Percentiles rank a stretch among this genome's conserved stretches.
These are phyloP conservation scores for Neurospora sp. DNA, from an alignment of 495 filamentous ascomycete species.

Conservation along the genomic window DNA sequence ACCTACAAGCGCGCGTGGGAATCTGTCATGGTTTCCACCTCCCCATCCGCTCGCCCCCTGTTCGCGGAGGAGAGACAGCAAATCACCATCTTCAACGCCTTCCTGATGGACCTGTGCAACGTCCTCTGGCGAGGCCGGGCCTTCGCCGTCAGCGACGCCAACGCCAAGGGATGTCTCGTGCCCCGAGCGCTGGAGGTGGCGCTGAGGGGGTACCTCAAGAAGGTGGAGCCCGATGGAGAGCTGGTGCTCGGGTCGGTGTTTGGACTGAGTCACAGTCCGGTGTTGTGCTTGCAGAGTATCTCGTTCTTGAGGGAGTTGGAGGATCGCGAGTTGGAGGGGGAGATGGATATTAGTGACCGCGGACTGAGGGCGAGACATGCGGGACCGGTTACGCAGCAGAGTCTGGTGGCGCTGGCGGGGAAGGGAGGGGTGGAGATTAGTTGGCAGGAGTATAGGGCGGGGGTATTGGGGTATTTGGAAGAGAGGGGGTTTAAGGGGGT, in stretches of 20 bases:
- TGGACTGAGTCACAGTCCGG: constrained; percentile 58
- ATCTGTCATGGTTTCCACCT: constrained; percentile 34
- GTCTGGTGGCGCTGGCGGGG: constrained; percentile 49
- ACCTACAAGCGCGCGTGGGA: constrained; percentile 71
- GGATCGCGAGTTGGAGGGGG: constrained; percentile 34
- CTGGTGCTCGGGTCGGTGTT: constrained; percentile 49
- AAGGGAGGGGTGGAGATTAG: constrained; percentile 59
- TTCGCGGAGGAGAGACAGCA: constrained; percentile 39
- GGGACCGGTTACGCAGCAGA: constrained; percentile 67
- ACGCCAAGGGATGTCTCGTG: constrained; percentile 65
- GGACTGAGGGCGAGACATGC: constrained; percentile 47
- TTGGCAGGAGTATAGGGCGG: constrained; percentile 66
- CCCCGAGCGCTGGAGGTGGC: constrained; percentile 34
- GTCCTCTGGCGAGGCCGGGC: constrained; percentile 73
- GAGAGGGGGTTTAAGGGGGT: constrained; percentile 55
- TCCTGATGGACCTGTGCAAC: constrained; percentile 85
- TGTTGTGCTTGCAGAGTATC: constrained; percentile 55
- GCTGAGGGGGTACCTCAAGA: constrained; percentile 37
- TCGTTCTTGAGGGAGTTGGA: constrained; percentile 59
- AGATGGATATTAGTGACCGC: background rate
- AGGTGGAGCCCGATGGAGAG: constrained; percentile 24
- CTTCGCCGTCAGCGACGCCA: constrained; percentile 55
- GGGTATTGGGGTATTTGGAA: constrained; percentile 65
- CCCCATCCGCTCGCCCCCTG: constrained; percentile 10
- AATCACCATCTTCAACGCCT: constrained; percentile 70